Evolutionary conservation across 345 rosid species (phyloP), one percentile per base, ranked within the genome.

Genomic region (Camelina neglecta): DNA sequence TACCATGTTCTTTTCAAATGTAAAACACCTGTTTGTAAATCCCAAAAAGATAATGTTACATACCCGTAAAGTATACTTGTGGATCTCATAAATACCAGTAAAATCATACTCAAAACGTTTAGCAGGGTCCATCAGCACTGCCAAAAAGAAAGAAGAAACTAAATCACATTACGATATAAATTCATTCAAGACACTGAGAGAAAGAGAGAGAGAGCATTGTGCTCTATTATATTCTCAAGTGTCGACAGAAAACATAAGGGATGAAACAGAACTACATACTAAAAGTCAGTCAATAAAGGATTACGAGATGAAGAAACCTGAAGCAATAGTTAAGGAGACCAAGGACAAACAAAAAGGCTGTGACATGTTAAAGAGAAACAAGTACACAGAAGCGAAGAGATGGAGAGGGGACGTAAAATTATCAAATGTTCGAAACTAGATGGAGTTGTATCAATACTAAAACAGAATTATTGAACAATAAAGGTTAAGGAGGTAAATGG

Each of bases 91-190:
- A 75, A 89, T 86, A 65, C 97, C 95, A 21, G 89, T 86, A 67
- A 85, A 72, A 84, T 91, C 95, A 71, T 91, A 91, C 57, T 91
- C 91, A 63, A 88, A 80, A 63, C 97, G 93, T 81, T 83, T 83
- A 66, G 72, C 80, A 54, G 97, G 95, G 79, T 89, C 95, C 67
- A 86, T 89, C 76, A 91, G 72, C 75, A 91, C 97, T 91, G 88
- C 76, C 79, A 59, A 69, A 33, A 38, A 39, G 15, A 72, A 58
- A 78, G 57, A 66, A 65, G 49, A 51, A 65, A 49, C 50, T 11
- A 44, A 71, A 11, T 44, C 24, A 72, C 11, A 36, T 8, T 7
- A 44, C 45, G 2, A 73, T 36, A 57, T 36, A 9, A 39, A 49
- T 4, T 21, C 38, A 45, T 44, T 20, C 9, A 13, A 64, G 38